Conservation (phyloP, 192 early-diverging fungal genomes). For the Glomus cerebriforme region DNA sequence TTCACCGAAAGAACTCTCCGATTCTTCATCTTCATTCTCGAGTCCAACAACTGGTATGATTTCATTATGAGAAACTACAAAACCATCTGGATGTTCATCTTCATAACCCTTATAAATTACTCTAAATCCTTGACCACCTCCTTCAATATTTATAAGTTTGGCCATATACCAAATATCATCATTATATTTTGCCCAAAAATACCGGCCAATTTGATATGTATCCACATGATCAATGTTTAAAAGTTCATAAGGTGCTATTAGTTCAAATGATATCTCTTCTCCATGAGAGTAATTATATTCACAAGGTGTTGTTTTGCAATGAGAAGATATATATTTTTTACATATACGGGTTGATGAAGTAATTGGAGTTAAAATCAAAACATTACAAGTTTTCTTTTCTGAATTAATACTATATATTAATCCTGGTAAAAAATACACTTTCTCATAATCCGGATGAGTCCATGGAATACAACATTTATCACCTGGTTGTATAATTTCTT, state of each 20-base stretch:
- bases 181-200: constrained; percentile 14
- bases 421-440: constrained; percentile 18
- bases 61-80: constrained; percentile 9
- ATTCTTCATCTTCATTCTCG: not conserved
- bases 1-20: not conserved
- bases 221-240: not conserved
- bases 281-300: not conserved
- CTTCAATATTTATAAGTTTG: constrained; percentile 1
- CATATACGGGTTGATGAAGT: not conserved
- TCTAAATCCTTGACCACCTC: not conserved
- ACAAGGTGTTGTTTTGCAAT: constrained; percentile 3
- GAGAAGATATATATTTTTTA: not conserved
- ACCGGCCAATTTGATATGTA: constrained; percentile 12
- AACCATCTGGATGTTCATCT: constrained; percentile 3
- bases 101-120: constrained; percentile 21
- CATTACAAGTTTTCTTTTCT: constrained; percentile 1
- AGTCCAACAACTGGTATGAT: constrained; percentile 15
- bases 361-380: constrained; percentile 21
- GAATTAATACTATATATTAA: constrained; percentile 13
- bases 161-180: constrained; percentile 19
- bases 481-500: not conserved
- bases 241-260: constrained; percentile 15
- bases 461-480: constrained; percentile 18
- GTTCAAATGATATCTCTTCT: constrained; percentile 10
- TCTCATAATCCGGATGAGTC: constrained; percentile 19